Base-by-base conservation (phyloP, 1,284 basidiomycete genomes). In the Ustilago bromivora region DNA sequence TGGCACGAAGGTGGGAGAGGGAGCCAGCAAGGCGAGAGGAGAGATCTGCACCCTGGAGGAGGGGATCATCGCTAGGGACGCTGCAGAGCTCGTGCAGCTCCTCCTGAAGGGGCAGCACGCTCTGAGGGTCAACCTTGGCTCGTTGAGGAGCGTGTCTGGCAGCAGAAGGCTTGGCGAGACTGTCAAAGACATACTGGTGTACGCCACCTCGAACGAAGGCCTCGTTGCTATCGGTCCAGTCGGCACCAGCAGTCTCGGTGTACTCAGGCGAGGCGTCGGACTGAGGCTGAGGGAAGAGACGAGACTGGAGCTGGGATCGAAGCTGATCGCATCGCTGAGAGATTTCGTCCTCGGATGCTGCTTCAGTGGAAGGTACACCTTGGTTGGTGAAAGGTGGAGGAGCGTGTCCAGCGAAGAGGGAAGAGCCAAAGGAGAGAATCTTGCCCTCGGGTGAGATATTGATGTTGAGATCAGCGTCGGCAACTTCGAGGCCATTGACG, bases 401-500 rank as follows among this genome's bases (percentile, higher is more conserved):
- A 12, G 71, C 67, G 43, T 70, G 55, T 23, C 81, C 81, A 35
- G 56, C 51, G 59, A 70, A 82, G 61, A 82, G 74, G 40, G 81
- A 77, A 41, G 69, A 72, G 55, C 80, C 78, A 23, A 82, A 82
- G 32, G 76, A 76, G 40, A 82, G 70, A 32, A 82, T 64, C 57
- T 80, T 70, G 70, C 81, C 80, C 35, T 71, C 41, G 35, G 70
- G 64, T 17, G 67, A 71, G 31, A 78, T 71, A 56, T 78, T 78
- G 62, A 78, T 70, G 64, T 82, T 79, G 57, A 82, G 71, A 61
- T 79, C 79, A 56, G 68, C 79, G 43, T 82, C 80, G 32, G 71
- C 74, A 1, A 82, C 78, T 43, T 77, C 68, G 49, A 82, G 64
- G 8, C 81, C 81, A 51, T 82, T 78, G 63, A 82, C 65, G 43